Evolutionary conservation across 176 grass and related monocot genomes (phyloP).

Genomic region (Oryza meridionalis): DNA sequence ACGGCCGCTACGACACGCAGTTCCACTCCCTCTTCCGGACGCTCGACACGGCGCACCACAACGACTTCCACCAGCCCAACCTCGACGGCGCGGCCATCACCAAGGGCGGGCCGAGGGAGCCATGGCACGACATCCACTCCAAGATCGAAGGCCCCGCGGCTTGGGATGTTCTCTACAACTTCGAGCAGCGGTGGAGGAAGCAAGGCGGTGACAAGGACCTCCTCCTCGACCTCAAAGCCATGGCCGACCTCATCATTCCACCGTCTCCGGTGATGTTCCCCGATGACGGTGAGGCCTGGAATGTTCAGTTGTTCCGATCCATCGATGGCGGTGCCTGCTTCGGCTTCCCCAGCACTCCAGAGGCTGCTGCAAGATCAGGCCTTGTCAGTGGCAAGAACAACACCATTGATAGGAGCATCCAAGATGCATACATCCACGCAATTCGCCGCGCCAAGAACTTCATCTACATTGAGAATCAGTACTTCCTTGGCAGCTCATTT

Average conservation of each 20-base stretch:
- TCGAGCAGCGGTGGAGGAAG: conserved; percentile 88
- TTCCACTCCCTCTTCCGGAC: conserved; percentile 90
- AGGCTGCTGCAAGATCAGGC: conserved; percentile 65
- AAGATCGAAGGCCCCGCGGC: conserved; percentile 79
- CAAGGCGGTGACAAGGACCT: conserved; percentile 61
- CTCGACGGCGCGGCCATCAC: conserved; percentile 37
- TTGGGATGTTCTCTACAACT: conserved; percentile 92
- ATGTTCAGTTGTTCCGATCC: conserved; percentile 85
- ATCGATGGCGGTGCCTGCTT: conserved; percentile 71
- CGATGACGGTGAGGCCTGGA: conserved; percentile 70
- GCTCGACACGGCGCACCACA: conserved; percentile 66
- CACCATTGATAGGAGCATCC: conserved; percentile 90
- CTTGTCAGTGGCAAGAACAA: conserved; percentile 87
- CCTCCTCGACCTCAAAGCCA: conserved; percentile 58
- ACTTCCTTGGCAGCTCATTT: conserved; percentile 90
- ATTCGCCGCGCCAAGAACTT: conserved; percentile 80
- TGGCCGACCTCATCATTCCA: conserved; percentile 65
- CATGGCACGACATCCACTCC: conserved; percentile 92
- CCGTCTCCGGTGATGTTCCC: conserved; percentile 76
- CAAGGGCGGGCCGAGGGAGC: conserved; percentile 79
- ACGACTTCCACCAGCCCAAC: conserved; percentile 88
- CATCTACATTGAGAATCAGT: conserved; percentile 96
- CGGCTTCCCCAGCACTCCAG: conserved; percentile 78
- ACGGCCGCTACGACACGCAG: conserved; percentile 86
- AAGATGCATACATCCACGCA: conserved; percentile 90